Evolutionary conservation across 176 grass and related monocot genomes (phyloP), one percentile per base, ranked within the genome.

Genomic region (Musa itinerans): DNA sequence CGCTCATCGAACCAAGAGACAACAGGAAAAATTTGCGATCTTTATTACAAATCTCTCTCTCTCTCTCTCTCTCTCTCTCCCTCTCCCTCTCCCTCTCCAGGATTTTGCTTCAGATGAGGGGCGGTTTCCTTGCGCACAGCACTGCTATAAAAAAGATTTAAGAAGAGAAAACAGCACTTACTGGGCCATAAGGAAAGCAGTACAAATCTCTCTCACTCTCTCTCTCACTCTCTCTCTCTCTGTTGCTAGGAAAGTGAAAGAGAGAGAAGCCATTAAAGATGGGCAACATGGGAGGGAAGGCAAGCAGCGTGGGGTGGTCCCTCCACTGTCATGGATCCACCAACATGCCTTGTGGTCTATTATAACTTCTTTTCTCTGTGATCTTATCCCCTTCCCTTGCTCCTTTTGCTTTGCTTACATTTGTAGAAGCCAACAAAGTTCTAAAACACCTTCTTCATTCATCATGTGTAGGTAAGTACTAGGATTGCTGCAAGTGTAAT

Each of bases 311-410:
- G 50, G 62, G 9, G 22, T 19, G 76, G 63, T 19, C 15, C 76
- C 76, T 11, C 21, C 21, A 26, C 3, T 78, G 76, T 20, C 76
- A 67, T 78, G 76, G 63, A 78, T 78, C 76, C 63, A 66, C 63
- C 76, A 78, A 20, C 62, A 67, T 20, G 76, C 52, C 51, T 8
- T 29, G 22, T 8, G 64, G 61, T 43, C 27, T 61, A 54, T 26
- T 11, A 10, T 54, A 22, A 63, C 50, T 13, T 51, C 15, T 73
- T 62, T 83, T 24, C 34, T 69, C 24, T 24, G 34, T 73, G 13
- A 1, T 63, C 49, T 27, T 52, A 75, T 68, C 26, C 48, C 48
- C 50, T 24, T 54, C n/a, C 53, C 53, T 54, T 54, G 17, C 34
- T 43, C 34, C 34, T 43, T 43, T 43, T 43, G 34, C 34, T 43